Percentiles rank a stretch among this genome's conserved stretches.
Evolutionary conservation across 176 grass and related monocot genomes (phyloP).

Genomic region (Tillandsia leiboldiana): DNA sequence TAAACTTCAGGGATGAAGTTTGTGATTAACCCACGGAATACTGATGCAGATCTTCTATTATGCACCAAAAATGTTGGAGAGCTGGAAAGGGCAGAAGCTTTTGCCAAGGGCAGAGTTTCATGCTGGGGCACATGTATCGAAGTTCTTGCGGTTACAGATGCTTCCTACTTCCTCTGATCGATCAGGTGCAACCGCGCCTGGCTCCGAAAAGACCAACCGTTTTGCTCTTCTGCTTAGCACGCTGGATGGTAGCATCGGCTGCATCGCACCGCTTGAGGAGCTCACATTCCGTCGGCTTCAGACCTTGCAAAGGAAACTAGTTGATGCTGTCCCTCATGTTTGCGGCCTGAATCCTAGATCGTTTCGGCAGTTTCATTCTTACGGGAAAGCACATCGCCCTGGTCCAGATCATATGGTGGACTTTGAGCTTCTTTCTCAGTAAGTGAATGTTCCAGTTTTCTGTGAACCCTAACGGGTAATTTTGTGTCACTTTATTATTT

Average conservation of each 20-base stretch:
- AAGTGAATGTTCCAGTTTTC: slow-evolving; percentile 28
- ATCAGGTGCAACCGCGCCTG: slow-evolving; percentile 25
- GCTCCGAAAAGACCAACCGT: slow-evolving; percentile 74
- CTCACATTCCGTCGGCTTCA: slow-evolving; percentile 72
- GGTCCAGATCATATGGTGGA: slow-evolving; percentile 87
- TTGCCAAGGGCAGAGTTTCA: slow-evolving; percentile 77
- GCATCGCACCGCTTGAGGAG: slow-evolving; percentile 84
- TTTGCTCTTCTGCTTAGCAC: slow-evolving; percentile 84
- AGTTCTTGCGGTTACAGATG: slow-evolving; percentile 88
- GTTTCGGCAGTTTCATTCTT: slow-evolving; percentile 65
- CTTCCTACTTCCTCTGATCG: slow-evolving; percentile 31
- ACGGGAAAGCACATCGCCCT: slow-evolving; percentile 76
- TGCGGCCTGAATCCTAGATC: slow-evolving; percentile 82
- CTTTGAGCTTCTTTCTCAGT: slow-evolving; percentile 78
- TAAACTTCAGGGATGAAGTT: too few species aligned
- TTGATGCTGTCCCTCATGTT: slow-evolving; percentile 56
- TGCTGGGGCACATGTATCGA: slow-evolving; percentile 60
- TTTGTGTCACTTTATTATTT: too few species aligned
- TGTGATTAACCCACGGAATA: too few species aligned
- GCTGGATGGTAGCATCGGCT: slow-evolving; percentile 87
- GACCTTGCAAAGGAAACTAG: slow-evolving; percentile 65
- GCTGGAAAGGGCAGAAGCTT: slow-evolving; percentile 97
- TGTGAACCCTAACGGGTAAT: background rate
- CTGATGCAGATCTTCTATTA: slow-evolving; percentile 82
- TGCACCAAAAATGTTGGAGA: slow-evolving; percentile 88